phyloP scores from a whole-genome alignment of 768 basidiomycete species.

The Leccinellum rugosiceps region DNA sequence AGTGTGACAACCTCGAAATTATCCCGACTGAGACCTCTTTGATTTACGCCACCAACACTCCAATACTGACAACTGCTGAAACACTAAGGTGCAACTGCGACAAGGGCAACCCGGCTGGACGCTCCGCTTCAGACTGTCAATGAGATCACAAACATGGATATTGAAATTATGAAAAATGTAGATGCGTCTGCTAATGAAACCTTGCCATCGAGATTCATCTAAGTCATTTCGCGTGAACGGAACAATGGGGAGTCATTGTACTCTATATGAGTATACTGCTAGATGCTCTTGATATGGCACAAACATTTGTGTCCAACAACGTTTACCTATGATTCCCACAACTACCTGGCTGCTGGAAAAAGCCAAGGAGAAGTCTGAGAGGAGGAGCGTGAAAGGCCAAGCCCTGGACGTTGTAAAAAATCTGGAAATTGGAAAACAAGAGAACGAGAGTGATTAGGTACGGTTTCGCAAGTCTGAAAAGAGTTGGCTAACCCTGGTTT shows the following conservation, averaged over 20 bases:
- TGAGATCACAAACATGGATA: conserved; percentile 58
- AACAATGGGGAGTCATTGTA: conserved; percentile 49
- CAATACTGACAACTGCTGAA: not conserved
- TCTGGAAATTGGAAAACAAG: conserved; percentile 60
- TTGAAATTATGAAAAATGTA: conserved; percentile 80
- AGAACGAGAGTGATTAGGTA: conserved; percentile 41
- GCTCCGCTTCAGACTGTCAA: conserved; percentile 47
- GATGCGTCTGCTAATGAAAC: conserved; percentile 36
- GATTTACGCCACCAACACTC: no score
- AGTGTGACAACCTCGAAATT: no score
- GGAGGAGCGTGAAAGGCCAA: conserved; percentile 55
- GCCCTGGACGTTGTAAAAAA: conserved; percentile 52
- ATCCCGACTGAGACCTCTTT: no score
- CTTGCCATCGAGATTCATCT: not conserved
- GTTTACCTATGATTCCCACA: conserved; percentile 65
- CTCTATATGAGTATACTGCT: conserved; percentile 80
- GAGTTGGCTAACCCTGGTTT: not conserved
- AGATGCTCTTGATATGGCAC: conserved; percentile 60
- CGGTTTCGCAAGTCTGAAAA: not conserved
- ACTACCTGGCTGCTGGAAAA: conserved; percentile 66
- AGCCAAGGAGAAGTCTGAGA: conserved; percentile 56
- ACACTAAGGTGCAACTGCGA: no score
- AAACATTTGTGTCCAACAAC: conserved; percentile 52
- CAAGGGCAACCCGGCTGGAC: conserved; percentile 17
- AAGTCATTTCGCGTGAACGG: conserved; percentile 39